phyloP scores from a whole-genome alignment of 2,329 filamentous ascomycete species.

The Venturia effusa region DNA sequence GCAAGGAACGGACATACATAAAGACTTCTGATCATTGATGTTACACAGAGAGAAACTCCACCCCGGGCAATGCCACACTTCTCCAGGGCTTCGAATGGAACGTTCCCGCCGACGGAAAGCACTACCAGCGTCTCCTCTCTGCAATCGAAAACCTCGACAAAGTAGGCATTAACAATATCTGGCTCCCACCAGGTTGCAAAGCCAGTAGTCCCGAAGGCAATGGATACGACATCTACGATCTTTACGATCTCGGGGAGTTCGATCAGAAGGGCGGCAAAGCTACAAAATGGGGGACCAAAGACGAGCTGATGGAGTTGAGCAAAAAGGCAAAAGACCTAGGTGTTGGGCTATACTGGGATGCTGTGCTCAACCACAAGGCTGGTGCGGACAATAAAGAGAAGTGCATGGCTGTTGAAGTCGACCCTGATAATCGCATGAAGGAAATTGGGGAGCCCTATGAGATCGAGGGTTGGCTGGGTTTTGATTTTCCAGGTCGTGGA shows the following conservation, averaged over 20 bases:
- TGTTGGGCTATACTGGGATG: slow-evolving; percentile 56
- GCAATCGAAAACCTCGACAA: slow-evolving; percentile 44
- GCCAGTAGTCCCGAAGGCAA: slow-evolving; percentile 50
- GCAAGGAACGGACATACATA: background rate
- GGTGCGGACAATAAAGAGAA: slow-evolving; percentile 56
- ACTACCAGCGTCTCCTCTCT: slow-evolving; percentile 48
- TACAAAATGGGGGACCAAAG: slow-evolving; percentile 60
- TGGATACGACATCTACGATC: slow-evolving; percentile 52
- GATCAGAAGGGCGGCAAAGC: slow-evolving; percentile 52
- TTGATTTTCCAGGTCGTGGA: slow-evolving; percentile 52
- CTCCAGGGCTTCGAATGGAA: slow-evolving; percentile 69
- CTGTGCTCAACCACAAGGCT: slow-evolving; percentile 63
- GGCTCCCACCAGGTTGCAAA: slow-evolving; percentile 64
- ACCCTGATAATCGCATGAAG: slow-evolving; percentile 43
- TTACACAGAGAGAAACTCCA: slow-evolving; percentile 12
- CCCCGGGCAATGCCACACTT: slow-evolving; percentile 42
- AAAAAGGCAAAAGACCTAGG: slow-evolving; percentile 40
- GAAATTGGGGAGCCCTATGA: slow-evolving; percentile 45
- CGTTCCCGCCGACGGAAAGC: slow-evolving; percentile 46
- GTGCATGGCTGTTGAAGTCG: slow-evolving; percentile 52
- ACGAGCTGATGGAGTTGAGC: slow-evolving; percentile 46
- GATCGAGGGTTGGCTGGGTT: slow-evolving; percentile 59
- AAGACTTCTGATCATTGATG: background rate
- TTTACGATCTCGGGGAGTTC: slow-evolving; percentile 63
- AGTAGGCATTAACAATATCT: slow-evolving; percentile 51